A percentile compares a stretch with the other conserved stretches of the same genome.
These are phyloP conservation scores for Aspergillus pseudoviridinutans DNA, from an alignment of 2,329 filamentous ascomycete species.

Conservation along the genomic window DNA sequence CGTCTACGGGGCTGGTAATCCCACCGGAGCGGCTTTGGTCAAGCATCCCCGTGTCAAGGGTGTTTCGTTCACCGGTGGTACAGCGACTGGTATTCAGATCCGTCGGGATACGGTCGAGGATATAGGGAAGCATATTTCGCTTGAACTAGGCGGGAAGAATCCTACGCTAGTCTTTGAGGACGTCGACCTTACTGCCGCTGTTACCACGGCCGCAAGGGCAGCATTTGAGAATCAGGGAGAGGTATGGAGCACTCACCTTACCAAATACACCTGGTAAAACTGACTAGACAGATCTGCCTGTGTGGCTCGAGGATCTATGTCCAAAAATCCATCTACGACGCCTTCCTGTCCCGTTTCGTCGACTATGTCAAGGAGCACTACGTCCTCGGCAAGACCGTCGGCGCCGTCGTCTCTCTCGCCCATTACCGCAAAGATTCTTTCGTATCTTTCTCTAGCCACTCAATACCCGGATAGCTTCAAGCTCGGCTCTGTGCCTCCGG, in stretches of 20 bases:
- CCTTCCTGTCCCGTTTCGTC: slow-evolving; percentile 54
- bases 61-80: slow-evolving; percentile 16
- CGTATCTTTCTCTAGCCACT: slow-evolving; percentile 55
- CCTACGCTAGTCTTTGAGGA: slow-evolving; percentile 17
- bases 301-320: slow-evolving; percentile 64
- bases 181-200: slow-evolving; percentile 11
- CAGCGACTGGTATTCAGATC: slow-evolving; percentile 13
- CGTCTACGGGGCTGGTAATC: slow-evolving; percentile 12
- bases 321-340: slow-evolving; percentile 58
- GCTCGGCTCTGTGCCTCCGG: slow-evolving; percentile 50
- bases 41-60: slow-evolving; percentile 12
- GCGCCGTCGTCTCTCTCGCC: slow-evolving; percentile 33
- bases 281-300: slow-evolving; percentile 39
- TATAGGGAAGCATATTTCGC: slow-evolving; percentile 18
- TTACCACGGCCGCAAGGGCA: slow-evolving; percentile 11
- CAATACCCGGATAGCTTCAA: slow-evolving; percentile 53
- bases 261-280: background rate
- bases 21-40: slow-evolving; percentile 12
- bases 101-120: slow-evolving; percentile 17
- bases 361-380: slow-evolving; percentile 52
- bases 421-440: slow-evolving; percentile 52
- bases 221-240: slow-evolving; percentile 18
- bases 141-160: slow-evolving; percentile 18
- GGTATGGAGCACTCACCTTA: background rate
- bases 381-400: slow-evolving; percentile 55